Conservation (phyloP, 495 filamentous ascomycete species). For the Lasiosphaeria ovina region DNA sequence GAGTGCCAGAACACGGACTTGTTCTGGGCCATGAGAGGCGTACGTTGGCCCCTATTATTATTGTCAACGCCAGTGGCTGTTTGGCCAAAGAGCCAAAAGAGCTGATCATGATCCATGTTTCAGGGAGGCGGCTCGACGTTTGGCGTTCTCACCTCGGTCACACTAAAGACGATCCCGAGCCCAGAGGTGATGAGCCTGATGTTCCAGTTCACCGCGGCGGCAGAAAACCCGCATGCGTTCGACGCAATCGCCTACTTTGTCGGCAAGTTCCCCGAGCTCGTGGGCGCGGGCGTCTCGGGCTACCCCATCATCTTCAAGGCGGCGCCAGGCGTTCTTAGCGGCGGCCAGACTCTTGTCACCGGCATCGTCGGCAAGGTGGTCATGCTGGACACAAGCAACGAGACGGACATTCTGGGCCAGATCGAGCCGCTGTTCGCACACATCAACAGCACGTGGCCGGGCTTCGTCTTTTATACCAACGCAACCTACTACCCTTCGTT, state of each 20-base stretch:
- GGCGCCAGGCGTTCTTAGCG: conserved; percentile 9
- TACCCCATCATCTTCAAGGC: conserved; percentile 34
- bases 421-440: conserved; percentile 35
- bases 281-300: conserved; percentile 34
- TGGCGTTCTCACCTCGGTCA: conserved; percentile 58
- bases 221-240: conserved; percentile 16
- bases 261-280: conserved; percentile 33
- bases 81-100: neutral
- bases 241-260: conserved; percentile 35
- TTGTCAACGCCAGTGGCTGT: neutral
- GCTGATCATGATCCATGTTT: conserved; percentile 26
- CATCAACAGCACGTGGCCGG: conserved; percentile 45
- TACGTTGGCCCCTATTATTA: neutral
- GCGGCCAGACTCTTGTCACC: conserved; percentile 25
- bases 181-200: conserved; percentile 24
- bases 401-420: conserved; percentile 42
- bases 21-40: conserved; percentile 63
- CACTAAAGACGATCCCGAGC: conserved; percentile 36
- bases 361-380: conserved; percentile 28
- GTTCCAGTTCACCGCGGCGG: conserved; percentile 17
- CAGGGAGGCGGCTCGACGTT: conserved; percentile 57
- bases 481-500: conserved; percentile 42
- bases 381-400: conserved; percentile 22
- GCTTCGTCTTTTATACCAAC: conserved; percentile 33
- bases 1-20: conserved; percentile 56